Evolutionary conservation across 2,329 filamentous ascomycete genomes (phyloP), one percentile per base, ranked within the genome.

Genomic region (Xylaria sp.): DNA sequence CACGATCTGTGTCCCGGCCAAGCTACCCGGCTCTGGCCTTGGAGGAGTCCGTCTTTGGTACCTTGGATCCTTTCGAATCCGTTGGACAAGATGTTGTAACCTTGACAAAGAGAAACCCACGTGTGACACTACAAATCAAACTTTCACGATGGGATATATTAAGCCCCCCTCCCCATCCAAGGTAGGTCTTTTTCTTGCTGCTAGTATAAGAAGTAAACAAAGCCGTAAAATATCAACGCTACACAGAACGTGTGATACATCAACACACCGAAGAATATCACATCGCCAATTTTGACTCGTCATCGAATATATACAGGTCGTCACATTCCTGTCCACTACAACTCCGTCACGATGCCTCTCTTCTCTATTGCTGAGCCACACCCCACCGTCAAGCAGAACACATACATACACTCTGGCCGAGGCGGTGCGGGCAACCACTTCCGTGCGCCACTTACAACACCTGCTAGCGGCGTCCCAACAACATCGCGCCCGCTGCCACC

Each of bases 361-460:
- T 79, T 77, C 76, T 79, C 79, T 64, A 74, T 83, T 76, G 79
- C 78, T 56, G 80, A 83, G 74, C 80, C 80, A 57, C 80, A 82
- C 75, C 81, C 81, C 14, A 81, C 80, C 61, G 76, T 82, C 45
- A 71, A 69, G 53, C 75, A 78, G 70, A 78, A 82, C 75, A 73
- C 77, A 64, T 82, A 80, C 79, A 78, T 79, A 54, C 82, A 84
- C 77, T 79, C 81, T 6, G 84, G 84, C 67, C 83, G 84, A 56
- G 84, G 84, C 67, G 84, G 84, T 61, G 81, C 82, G 2, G 84
- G 84, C 69, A 87, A 87, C 79, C 81, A 79, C 73, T 82, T 82
- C 76, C 82, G 82, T 60, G 78, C 80, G 12, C 76, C 80, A 5
- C 69, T 65, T 33, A 79, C 78, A 53, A 77, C 79, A 12, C 70